Evolutionary conservation across 202 grass and related monocot genomes (phyloP), one percentile per base, ranked within the genome.

Genomic region (Schoenoplectus triqueter): DNA sequence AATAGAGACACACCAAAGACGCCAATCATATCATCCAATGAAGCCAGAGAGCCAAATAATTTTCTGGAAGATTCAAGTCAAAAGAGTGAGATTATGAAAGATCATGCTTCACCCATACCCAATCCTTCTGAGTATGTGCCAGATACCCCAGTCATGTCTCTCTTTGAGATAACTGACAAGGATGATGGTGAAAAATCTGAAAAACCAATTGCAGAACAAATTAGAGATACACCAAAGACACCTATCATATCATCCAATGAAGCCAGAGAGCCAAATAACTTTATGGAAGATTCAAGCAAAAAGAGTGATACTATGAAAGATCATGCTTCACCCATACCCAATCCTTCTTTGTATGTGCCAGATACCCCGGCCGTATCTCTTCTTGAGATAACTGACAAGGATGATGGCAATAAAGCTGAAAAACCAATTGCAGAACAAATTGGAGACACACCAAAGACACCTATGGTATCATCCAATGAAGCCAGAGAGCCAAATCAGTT

Each of bases 271-370:
- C 20, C 72, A 51, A 56, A 4, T 47, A 6, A 3, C n/a, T 18
- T 44, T 80, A 10, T 80, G 20, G 61, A 82, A 82, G 42, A 82
- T 17, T 80, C 76, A 31, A 65, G 46, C 42, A 64, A 82, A 64
- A 82, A 14, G 17, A 40, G 66, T 64, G 59, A 81, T 40, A 64
- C 15, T 5, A 45, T 15, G n/a, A 21, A 66, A 51, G 44, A 20
- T 45, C 79, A 61, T 11, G 17, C 57, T 31, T 82, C 79, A 13
- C 42, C 79, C 40, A 41, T 48, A 8, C 79, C 61, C 11, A 13
- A 51, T 64, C n/a, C 45, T 47, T 82, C 7, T 51, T 62, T 50
- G 18, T 67, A 68, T 51, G 79, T 82, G 10, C 79, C 79, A 50
- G 79, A 82, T 49, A 82, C 79, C 47, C 79, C 79, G 31, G 10